Base-by-base conservation (phyloP, 1,139 yeast species). In the Candida smagusa region DNA sequence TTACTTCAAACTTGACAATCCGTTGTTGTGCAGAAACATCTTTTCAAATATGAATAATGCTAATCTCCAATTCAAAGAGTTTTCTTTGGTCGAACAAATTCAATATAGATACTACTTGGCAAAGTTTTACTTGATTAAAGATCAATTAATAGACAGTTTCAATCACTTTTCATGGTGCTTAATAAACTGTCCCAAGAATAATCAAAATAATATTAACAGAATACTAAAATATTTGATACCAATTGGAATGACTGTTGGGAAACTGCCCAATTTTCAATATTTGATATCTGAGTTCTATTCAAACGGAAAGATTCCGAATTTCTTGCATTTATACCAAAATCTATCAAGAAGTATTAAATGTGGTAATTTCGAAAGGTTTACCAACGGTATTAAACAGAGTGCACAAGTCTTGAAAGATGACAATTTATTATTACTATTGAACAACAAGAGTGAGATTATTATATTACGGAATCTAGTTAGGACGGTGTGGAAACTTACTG, bases 1-100 rank as follows among this genome's bases (percentile, higher is more conserved):
- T 1, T 86, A 86, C 55, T 82, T 81, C 56, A 65, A 63, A 37
- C 69, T 84, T 28, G 76, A 70, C 33, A 81, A 79, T 35, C 88
- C 90, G 3, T 64, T 81, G 38, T 65, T 84, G 9, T 84, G 94
- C 55, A 78, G 84, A 24, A 84, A 84, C 52, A 84, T 86, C 33
- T 84, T 84, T 56, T 75, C 87, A 30, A 85, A 84, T 53, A 77
- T 85, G 65, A 81, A 79, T 47, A 79, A 80, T 23, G 75, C 87
- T 13, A 64, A 69, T 26, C 61, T 82, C 33, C 57, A 54, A 30
- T 70, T 81, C 46, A 50, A 61, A 2, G 50, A 55, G 9, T 81
- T 76, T 41, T 65, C 77, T 4, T 58, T 62, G 31, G 59, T 77
- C 2, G 81, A 81, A 44, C 77, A 77, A 39, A 69, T 84, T 4